These are phyloP conservation scores for Voacanga thouarsii DNA, from an alignment of 257 asterid species.

Conservation along the genomic window DNA sequence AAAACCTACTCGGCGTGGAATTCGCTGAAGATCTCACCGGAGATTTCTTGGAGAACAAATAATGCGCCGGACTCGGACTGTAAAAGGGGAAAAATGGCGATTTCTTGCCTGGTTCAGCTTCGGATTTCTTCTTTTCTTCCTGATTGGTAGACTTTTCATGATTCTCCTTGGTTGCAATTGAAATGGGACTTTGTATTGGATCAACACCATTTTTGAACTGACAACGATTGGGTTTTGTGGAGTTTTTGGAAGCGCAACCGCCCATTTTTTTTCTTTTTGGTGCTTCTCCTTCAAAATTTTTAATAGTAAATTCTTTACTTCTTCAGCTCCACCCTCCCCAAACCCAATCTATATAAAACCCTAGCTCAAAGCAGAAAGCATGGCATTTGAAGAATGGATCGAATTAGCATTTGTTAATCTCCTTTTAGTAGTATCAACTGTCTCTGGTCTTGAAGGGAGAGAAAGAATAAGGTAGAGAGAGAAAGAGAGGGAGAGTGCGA, in stretches of 20 bases:
- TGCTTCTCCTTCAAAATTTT: not conserved
- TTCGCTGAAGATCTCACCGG: constrained; percentile 76
- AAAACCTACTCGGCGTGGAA: constrained; percentile 71
- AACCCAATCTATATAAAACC: constrained; percentile 5
- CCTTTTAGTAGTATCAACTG: constrained; percentile 9
- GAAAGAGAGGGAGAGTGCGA: constrained; percentile 8
- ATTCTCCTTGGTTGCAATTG: constrained; percentile 17
- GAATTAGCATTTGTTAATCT: not conserved
- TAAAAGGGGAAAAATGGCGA: constrained; percentile 88
- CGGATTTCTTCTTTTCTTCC: constrained; percentile 34
- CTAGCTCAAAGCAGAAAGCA: constrained; percentile 8
- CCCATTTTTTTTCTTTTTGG: constrained; percentile 46
- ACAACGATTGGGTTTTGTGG: constrained; percentile 27
- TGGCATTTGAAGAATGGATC: constrained; percentile 7
- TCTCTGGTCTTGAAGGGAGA: constrained; percentile 1
- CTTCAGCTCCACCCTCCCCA: not conserved
- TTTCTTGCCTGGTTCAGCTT: constrained; percentile 46
- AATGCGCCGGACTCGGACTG: constrained; percentile 94
- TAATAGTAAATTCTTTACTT: not conserved
- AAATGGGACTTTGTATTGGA: constrained; percentile 13
- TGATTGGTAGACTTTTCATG: constrained; percentile 18
- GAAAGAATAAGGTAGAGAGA: constrained; percentile 7
- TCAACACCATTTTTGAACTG: constrained; percentile 6
- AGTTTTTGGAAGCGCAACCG: constrained; percentile 61
- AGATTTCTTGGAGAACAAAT: constrained; percentile 71